Percentiles rank a stretch among this genome's conserved stretches.
Conservation (phyloP, 352 stramenopile species). For the Elongisporangium senticosum region DNA sequence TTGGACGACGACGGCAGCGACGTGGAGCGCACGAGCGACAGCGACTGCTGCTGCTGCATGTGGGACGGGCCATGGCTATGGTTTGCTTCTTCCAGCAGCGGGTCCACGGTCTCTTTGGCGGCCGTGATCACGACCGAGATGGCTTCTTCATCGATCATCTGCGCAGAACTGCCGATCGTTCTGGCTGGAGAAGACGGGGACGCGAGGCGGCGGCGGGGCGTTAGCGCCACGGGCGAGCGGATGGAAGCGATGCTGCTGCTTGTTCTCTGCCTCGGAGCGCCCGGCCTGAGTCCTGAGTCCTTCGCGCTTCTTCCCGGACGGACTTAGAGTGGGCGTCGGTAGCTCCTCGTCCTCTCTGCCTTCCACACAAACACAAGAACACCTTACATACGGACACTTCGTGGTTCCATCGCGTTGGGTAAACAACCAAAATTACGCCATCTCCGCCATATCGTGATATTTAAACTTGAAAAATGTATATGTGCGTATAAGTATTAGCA, state of each 20-base stretch:
- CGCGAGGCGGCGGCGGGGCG: neutral
- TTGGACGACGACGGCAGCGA: conserved; percentile 11
- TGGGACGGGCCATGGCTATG: neutral
- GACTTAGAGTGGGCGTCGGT: neutral
- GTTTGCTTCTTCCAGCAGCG: conserved; percentile 9
- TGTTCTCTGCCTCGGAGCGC: neutral
- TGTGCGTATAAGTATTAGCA: neutral
- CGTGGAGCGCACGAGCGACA: conserved; percentile 1
- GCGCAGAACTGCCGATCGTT: neutral
- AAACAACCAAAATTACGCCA: neutral
- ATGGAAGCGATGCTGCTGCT: neutral
- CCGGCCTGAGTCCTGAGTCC: neutral
- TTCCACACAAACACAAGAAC: neutral
- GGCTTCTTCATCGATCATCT: conserved; percentile 58
- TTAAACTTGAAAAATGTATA: neutral
- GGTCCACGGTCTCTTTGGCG: conserved; percentile 42
- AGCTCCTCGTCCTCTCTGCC: neutral
- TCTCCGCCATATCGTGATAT: neutral
- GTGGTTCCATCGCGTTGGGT: neutral
- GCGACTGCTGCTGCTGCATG: neutral
- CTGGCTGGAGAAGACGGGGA: neutral
- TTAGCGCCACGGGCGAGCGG: neutral
- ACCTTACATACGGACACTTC: neutral
- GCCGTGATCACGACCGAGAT: conserved; percentile 64
- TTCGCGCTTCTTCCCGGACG: neutral